phyloP scores from a whole-genome alignment of 2,329 filamentous ascomycete species.

The Rutstroemia sp. region DNA sequence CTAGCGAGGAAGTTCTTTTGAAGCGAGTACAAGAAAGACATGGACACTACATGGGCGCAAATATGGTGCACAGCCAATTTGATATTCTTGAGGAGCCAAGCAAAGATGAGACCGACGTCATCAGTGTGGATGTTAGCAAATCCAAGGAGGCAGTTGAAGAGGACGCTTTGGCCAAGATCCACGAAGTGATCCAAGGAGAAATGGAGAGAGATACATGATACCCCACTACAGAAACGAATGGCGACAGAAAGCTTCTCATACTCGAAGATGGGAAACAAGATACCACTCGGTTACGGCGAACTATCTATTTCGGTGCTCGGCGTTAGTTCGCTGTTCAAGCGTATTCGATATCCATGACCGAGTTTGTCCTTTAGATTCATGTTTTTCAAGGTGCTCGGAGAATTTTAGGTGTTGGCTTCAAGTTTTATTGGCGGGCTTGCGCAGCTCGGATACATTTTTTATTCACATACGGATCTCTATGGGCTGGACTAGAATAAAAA shows the following conservation, averaged over 20 bases:
- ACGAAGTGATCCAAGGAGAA: constrained; percentile 15
- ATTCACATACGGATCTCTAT: too few species aligned
- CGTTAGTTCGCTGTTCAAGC: constrained; percentile 1
- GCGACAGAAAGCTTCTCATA: constrained; percentile 1
- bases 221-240: not conserved
- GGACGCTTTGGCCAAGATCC: constrained; percentile 51
- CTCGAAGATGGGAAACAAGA: too few species aligned
- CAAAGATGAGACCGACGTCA: constrained; percentile 62
- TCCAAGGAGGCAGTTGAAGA: constrained; percentile 51
- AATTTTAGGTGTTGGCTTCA: not conserved
- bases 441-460: too few species aligned
- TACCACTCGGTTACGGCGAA: too few species aligned
- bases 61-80: constrained; percentile 93
- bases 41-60: constrained; percentile 91
- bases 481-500: too few species aligned
- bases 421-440: too few species aligned
- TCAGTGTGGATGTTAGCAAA: constrained; percentile 61
- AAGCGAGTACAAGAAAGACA: constrained; percentile 66
- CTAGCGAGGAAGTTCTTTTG: constrained; percentile 67
- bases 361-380: not conserved
- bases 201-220: constrained; percentile 11
- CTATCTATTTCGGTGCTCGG: too few species aligned
- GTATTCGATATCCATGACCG: not conserved
- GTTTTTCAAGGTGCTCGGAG: not conserved
- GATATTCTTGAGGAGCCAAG: constrained; percentile 77